Conservation (phyloP, 768 basidiomycete species). For the Amyloporia xantha region DNA sequence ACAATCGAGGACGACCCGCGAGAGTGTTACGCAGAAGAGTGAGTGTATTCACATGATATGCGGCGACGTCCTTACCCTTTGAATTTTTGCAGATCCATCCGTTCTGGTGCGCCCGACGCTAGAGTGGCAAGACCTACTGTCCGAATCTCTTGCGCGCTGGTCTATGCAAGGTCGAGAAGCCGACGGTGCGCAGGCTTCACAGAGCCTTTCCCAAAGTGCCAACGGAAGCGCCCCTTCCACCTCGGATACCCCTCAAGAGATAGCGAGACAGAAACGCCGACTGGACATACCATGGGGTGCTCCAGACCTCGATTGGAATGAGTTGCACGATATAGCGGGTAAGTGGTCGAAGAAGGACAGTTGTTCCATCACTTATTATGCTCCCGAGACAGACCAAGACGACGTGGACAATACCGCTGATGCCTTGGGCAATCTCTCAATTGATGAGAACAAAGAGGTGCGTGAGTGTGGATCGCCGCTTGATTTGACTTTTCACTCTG, state of each 20-base stretch:
- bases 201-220: not conserved
- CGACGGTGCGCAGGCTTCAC: not conserved
- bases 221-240: no score
- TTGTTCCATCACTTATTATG: no score
- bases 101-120: constrained; percentile 39
- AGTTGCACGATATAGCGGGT: not conserved
- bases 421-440: constrained; percentile 61
- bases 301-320: constrained; percentile 1
- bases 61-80: no score
- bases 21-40: constrained; percentile 62
- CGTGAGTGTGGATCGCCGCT: not conserved
- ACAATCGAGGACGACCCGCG: constrained; percentile 68
- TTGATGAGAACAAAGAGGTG: constrained; percentile 75
- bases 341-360: no score
- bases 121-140: constrained; percentile 72
- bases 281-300: constrained; percentile 23
- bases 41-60: constrained; percentile 17
- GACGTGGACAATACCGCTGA: constrained; percentile 37
- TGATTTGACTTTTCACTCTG: not conserved
- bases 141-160: constrained; percentile 41
- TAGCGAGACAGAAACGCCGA: constrained; percentile 41
- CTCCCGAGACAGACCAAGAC: constrained; percentile 17
- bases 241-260: constrained; percentile 14
- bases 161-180: not conserved
- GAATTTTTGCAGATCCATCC: constrained; percentile 7